Evolutionary conservation across 2,329 filamentous ascomycete genomes (phyloP), one percentile per base, ranked within the genome.

Genomic region (Aureobasidium sp.): DNA sequence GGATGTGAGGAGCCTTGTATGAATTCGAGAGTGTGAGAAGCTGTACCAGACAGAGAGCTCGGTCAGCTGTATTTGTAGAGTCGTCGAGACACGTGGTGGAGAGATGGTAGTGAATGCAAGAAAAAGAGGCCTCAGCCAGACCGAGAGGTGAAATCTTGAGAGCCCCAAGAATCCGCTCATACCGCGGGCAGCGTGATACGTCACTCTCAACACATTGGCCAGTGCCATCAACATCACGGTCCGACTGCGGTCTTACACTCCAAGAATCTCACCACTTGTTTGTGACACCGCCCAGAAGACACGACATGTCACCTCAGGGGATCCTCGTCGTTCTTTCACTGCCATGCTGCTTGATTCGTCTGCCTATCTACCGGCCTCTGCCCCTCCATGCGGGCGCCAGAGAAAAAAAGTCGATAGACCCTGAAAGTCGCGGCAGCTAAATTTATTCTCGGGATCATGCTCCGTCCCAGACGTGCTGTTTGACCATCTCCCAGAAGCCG

Each of bases 141-240:
- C 14, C 17, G 53, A 14, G 31, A 59, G 44, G 41, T 57, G 53
- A 57, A 58, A 58, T 57, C 53, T 57, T 45, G 53, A 57, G 37
- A 22, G 8, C 37, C 15, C 49, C 49, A 53, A 56, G 37, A 56
- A 25, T 42, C 52, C 37, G 52, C 37, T 29, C 52, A 55, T 55
- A 55, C 53, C 41, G 53, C 27, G 27, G 27, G 17, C 17, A 22
- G 41, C 17, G 31, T 34, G n/a, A 29, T 34, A 49, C 34, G 57
- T 60, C 57, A 60, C 57, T 41, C 57, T 49, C 57, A 60, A 60
- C 57, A 60, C 27, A 25, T 41, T 60, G 57, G 57, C 36, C 45
- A 20, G 45, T 60, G 57, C 57, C 44, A 60, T 51, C 57, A 60
- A 60, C 57, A 44, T 41, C 34, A 37, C 57, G 57, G 57, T 49